These are phyloP conservation scores for Emmonsiellopsis sp. DNA, from an alignment of 2,329 filamentous ascomycete species.

Conservation along the genomic window DNA sequence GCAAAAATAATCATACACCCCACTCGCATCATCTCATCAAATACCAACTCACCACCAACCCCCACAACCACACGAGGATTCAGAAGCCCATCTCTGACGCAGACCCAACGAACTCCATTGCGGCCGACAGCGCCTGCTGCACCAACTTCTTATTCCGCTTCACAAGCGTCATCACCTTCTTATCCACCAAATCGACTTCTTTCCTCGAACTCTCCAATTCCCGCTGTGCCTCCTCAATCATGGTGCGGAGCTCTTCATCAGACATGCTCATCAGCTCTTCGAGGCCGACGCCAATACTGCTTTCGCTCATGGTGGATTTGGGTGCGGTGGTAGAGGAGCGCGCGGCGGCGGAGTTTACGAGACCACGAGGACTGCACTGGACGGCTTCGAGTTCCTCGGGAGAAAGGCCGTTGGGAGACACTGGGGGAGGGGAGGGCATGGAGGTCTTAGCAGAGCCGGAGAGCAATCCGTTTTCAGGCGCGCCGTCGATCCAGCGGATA, in stretches of 20 bases:
- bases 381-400: slow-evolving; percentile 26
- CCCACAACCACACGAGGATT: background rate
- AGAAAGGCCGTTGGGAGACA: slow-evolving; percentile 22
- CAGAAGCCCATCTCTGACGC: background rate
- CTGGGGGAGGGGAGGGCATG: slow-evolving; percentile 8
- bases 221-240: slow-evolving; percentile 37
- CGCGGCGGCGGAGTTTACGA: background rate
- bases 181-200: slow-evolving; percentile 49
- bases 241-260: slow-evolving; percentile 29
- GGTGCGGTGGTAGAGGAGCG: slow-evolving; percentile 2
- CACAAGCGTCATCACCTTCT: slow-evolving; percentile 31
- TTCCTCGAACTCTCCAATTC: slow-evolving; percentile 64
- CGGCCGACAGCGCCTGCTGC: slow-evolving; percentile 28
- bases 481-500: slow-evolving; percentile 33
- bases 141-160: slow-evolving; percentile 35
- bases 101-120: slow-evolving; percentile 14
- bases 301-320: slow-evolving; percentile 28
- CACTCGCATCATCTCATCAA: background rate
- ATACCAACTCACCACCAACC: background rate
- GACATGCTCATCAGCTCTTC: slow-evolving; percentile 35
- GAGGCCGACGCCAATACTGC: slow-evolving; percentile 25
- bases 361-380: slow-evolving; percentile 12
- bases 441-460: slow-evolving; percentile 18
- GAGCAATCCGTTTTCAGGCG: slow-evolving; percentile 16
- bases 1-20: slow-evolving; percentile 5